phyloP scores from a whole-genome alignment of 768 basidiomycete genomes.

The Trametopsis cervina region DNA sequence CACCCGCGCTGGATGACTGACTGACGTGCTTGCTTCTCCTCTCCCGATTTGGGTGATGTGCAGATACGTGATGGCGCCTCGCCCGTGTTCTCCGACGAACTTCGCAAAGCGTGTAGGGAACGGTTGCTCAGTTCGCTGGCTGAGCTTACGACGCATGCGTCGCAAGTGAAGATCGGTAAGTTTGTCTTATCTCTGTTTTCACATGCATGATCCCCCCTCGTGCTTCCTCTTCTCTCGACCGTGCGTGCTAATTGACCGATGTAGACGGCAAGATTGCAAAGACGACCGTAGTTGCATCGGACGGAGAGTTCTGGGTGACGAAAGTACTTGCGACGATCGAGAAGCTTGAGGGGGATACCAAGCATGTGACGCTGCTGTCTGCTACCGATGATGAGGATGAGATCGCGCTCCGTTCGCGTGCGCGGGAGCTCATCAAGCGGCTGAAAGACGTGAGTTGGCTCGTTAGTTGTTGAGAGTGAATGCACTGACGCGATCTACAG shows the following conservation, averaged over 20 bases:
- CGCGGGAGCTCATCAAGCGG: slow-evolving; percentile 32
- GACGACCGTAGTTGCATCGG: slow-evolving; percentile 52
- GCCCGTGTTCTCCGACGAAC: slow-evolving; percentile 66
- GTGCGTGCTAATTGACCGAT: too few species aligned
- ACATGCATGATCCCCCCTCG: neutral
- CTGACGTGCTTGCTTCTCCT: neutral
- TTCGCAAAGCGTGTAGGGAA: slow-evolving; percentile 59
- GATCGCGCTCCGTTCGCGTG: slow-evolving; percentile 36
- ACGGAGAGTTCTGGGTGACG: slow-evolving; percentile 77
- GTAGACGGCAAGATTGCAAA: slow-evolving; percentile 47
- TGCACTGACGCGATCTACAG: slow-evolving; percentile 16
- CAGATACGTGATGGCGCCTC: slow-evolving; percentile 59
- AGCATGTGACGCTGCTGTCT: slow-evolving; percentile 51
- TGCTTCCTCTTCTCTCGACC: neutral
- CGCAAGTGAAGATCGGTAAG: slow-evolving; percentile 46
- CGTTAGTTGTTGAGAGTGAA: slow-evolving; percentile 3
- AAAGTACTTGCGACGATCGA: slow-evolving; percentile 53
- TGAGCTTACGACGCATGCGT: slow-evolving; percentile 57
- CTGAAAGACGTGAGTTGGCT: slow-evolving; percentile 36
- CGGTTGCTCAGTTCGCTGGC: slow-evolving; percentile 70
- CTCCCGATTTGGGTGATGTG: slow-evolving; percentile 1
- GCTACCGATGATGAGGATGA: slow-evolving; percentile 51
- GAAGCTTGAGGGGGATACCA: slow-evolving; percentile 54
- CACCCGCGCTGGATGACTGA: too few species aligned
- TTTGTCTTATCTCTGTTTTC: neutral